Percentiles rank a stretch among this genome's conserved stretches.
Conservation (phyloP, 805 yeast species). For the Lachancea dasiensis region DNA sequence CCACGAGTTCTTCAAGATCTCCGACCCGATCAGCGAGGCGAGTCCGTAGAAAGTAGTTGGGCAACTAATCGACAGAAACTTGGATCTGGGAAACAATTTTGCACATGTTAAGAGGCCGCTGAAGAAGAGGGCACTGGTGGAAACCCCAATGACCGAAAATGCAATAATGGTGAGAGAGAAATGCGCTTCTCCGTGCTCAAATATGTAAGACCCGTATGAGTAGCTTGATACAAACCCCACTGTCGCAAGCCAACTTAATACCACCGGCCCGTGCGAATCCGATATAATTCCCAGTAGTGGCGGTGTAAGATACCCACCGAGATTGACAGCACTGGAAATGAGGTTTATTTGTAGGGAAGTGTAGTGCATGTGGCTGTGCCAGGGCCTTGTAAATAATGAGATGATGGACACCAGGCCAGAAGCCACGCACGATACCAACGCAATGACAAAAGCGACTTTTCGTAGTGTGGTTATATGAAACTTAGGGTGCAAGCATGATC, state of each 20-base stretch:
- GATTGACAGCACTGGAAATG: constrained; percentile 64
- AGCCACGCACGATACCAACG: constrained; percentile 60
- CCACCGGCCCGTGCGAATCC: constrained; percentile 78
- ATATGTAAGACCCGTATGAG: constrained; percentile 38
- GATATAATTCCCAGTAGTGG: constrained; percentile 79
- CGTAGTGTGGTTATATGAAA: constrained; percentile 39
- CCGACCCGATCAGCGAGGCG: constrained; percentile 71
- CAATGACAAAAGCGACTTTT: constrained; percentile 46
- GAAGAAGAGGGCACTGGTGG: constrained; percentile 68
- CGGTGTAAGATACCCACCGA: constrained; percentile 80
- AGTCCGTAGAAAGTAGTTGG: constrained; percentile 88
- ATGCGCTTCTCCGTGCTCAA: constrained; percentile 26
- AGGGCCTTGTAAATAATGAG: constrained; percentile 69
- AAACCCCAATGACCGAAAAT: constrained; percentile 58
- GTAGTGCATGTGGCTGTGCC: constrained; percentile 53
- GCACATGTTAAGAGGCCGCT: constrained; percentile 76
- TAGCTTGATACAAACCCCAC: constrained; percentile 66
- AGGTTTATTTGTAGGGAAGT: constrained; percentile 63
- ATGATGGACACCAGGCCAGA: constrained; percentile 81
- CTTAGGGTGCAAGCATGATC: constrained; percentile 37
- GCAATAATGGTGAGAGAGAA: constrained; percentile 40
- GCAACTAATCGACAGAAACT: constrained; percentile 75
- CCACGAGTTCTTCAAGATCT: constrained; percentile 41
- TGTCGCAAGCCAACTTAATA: constrained; percentile 56
- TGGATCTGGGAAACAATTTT: constrained; percentile 67